Percentiles rank a stretch among this genome's conserved stretches.
Conservation (phyloP, 371 early-diverging fungal genomes). For the Syncephalastrum sp. region DNA sequence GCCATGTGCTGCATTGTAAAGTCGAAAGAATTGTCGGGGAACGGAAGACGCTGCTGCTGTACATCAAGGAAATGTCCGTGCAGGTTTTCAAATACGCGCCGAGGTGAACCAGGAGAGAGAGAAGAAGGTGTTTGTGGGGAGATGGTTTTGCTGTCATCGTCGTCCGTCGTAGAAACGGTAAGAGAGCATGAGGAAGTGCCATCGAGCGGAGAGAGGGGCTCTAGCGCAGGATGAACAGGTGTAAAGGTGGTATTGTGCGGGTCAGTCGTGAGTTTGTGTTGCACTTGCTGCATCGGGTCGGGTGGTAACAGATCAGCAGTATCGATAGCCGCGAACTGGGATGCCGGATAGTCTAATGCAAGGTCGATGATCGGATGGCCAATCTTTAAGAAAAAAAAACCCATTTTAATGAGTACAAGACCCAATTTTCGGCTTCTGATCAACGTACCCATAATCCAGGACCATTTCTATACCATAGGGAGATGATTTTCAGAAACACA, state of each 20-base stretch:
- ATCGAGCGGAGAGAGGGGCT: conserved; percentile 1
- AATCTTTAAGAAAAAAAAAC: conserved; percentile 4
- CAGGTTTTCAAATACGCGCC: conserved; percentile 19
- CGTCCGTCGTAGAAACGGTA: background rate
- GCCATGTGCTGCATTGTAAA: conserved; percentile 15
- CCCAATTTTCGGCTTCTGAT: background rate
- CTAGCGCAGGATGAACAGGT: conserved; percentile 17
- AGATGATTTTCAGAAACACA: background rate
- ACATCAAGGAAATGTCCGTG: conserved; percentile 25
- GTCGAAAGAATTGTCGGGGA: conserved; percentile 11
- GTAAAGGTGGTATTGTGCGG: conserved; percentile 9
- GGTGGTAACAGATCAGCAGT: conserved; percentile 21
- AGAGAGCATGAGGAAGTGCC: conserved; percentile 2
- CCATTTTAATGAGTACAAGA: background rate
- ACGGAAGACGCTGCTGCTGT: conserved; percentile 14
- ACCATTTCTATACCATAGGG: conserved; percentile 16
- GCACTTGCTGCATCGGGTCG: conserved; percentile 4
- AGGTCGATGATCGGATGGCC: conserved; percentile 33
- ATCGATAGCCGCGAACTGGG: conserved; percentile 22
- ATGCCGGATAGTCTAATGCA: conserved; percentile 23
- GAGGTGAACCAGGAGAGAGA: background rate
- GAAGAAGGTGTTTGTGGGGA: background rate
- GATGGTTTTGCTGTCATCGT: background rate
- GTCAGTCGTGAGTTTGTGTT: conserved; percentile 2
- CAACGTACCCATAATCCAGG: conserved; percentile 34